Evolutionary conservation across 2,329 filamentous ascomycete species (phyloP), one percentile per base, ranked within the genome.

Genomic region (Calonectria leucothoes): DNA sequence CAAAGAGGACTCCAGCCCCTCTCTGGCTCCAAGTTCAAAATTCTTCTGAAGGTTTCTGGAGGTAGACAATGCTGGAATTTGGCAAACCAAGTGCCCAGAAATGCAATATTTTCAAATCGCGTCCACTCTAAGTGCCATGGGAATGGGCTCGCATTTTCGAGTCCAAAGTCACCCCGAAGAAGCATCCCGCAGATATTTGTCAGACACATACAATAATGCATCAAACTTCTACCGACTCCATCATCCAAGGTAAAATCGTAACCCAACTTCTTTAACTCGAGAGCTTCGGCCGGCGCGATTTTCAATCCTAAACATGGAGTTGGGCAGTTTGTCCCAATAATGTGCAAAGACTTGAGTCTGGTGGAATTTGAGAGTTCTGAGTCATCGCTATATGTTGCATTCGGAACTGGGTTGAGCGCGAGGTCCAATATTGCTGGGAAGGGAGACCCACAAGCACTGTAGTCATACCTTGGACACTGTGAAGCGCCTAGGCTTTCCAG

Each of bases 1-100:
- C 70, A 77, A 1, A 77, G 4, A 8, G 70, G 73, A 1, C 75
- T 77, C 75, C 75, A 75, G 1, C 73, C 75, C 0, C 57, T 48
- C 1, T 27, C 31, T 12, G 72, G 73, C 0, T 75, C 69, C 2
- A 76, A 63, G n/a, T 77, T 76, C 17, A 71, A 27, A 1, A 70
- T 15, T 15, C 1, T 33, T 3, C 2, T 3, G 29, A 75, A 74
- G 2, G 29, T 5, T 0, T 61, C 63, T 6, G 4, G 2, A 0
- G 74, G 27, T 0, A 76, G 4, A 0, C 0, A 3, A 0, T 10
- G 7, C 15, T 10, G 49, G 33, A 73, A 67, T 8, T 33, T 10
- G 0, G n/a, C 3, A 7, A 76, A 76, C 1, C 6, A 61, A 0
- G 55, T 67, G 0, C 29, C 27, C 0, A 76, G 10, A 0, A 76